Base-by-base conservation (phyloP, 305 asterid genomes). In the Rubia peregrina region DNA sequence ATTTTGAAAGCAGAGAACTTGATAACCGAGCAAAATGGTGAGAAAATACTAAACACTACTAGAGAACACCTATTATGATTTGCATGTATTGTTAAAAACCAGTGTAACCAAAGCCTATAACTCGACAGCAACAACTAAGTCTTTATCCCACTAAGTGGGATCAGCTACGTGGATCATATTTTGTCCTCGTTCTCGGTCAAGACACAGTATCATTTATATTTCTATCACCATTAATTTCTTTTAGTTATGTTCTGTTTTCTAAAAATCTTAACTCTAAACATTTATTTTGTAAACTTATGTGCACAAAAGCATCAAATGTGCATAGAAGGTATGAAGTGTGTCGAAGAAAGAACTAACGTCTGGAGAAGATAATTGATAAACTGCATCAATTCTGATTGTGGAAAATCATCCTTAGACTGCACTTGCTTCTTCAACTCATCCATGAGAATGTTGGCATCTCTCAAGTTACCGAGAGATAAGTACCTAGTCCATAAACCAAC, bases 381-480 rank as follows among this genome's bases (percentile, higher is more conserved):
- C 87, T 91, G 85, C 81, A 91, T 88, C 67, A 91, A 71, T 73
- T 93, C 97, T 55, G 96, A 85, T 68, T 65, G 83, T 75, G 98
- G 96, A 69, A 89, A 84, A 59, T 82, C 90, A 60, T 86, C 86
- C 78, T 77, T 81, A 17, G 67, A 69, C 72, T 85, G 84, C 80
- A 85, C 87, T 83, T 89, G 89, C 83, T 82, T 89, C 79, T 80
- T 85, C 76, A 89, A 75, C 69, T 90, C 96, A 78, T 89, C 96
- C 89, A 88, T 79, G 53, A 90, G 87, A 77, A 71, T 76, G 75
- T 90, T 90, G 62, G 98, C 98, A 85, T 93, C 98, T 88, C 96
- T 85, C 75, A 93, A 78, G 83, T 89, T 93, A 71, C 98, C 97
- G 62, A 83, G 85, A 70, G 95, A 87, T 77, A 90, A 75, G 76